These are phyloP conservation scores for Penicillium capsulatum DNA, from an alignment of 2,329 filamentous ascomycete species.

Conservation along the genomic window DNA sequence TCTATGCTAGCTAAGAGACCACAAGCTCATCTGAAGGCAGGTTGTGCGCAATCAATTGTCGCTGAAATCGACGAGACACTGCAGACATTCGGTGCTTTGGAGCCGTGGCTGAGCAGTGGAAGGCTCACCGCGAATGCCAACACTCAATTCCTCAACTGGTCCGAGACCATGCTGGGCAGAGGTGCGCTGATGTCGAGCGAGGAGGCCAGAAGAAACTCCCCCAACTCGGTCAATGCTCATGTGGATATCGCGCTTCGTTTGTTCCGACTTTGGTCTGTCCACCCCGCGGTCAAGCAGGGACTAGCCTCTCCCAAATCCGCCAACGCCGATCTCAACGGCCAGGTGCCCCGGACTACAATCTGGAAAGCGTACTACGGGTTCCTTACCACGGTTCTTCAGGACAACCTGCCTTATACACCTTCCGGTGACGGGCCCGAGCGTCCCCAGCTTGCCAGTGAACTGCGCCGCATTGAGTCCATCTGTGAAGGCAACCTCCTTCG, in stretches of 20 bases:
- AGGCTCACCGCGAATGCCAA: conserved; percentile 44
- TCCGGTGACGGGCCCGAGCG: conserved; percentile 44
- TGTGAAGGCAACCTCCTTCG: conserved; percentile 76
- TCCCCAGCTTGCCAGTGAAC: conserved; percentile 66
- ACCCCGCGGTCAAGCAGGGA: conserved; percentile 34
- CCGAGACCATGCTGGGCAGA: conserved; percentile 71
- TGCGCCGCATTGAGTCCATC: conserved; percentile 71
- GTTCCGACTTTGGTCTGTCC: conserved; percentile 47
- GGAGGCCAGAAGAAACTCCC: conserved; percentile 35
- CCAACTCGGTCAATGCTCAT: conserved; percentile 22
- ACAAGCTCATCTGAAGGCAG: conserved; percentile 28
- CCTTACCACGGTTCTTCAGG: conserved; percentile 69
- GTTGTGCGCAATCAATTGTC: conserved; percentile 44
- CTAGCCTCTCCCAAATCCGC: conserved; percentile 17
- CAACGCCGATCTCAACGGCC: conserved; percentile 18
- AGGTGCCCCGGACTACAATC: conserved; percentile 48
- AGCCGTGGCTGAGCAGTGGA: conserved; percentile 55
- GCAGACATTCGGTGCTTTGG: conserved; percentile 60
- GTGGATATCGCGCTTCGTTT: conserved; percentile 43
- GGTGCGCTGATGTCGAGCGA: conserved; percentile 65
- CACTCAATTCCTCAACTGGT: conserved; percentile 70
- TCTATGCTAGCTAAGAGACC: neutral
- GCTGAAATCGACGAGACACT: conserved; percentile 55
- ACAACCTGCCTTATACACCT: conserved; percentile 40
- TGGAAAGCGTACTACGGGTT: conserved; percentile 84